phyloP scores from a whole-genome alignment of 2,329 filamentous ascomycete genomes.

The Epichloe gansuensis region DNA sequence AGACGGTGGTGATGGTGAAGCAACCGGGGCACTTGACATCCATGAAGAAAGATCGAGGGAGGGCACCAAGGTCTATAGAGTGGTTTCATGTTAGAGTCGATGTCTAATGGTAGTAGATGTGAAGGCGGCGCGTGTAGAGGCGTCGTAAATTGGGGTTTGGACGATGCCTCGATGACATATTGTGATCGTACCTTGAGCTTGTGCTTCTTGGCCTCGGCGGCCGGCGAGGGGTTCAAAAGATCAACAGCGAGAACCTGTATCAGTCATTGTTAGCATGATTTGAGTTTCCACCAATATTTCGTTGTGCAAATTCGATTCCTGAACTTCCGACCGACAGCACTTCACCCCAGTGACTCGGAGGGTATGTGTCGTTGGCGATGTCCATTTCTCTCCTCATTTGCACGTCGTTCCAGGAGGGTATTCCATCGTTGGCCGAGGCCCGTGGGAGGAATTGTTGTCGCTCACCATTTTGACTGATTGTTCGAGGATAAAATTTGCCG shows the following conservation, averaged over 20 bases:
- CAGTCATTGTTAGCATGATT: conserved; percentile 33
- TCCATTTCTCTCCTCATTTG: neutral
- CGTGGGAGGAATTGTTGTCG: conserved; percentile 16
- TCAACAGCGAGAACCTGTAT: conserved; percentile 98
- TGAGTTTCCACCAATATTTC: neutral
- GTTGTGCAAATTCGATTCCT: neutral
- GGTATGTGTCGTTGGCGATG: conserved; percentile 10
- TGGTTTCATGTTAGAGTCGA: neutral
- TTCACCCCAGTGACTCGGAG: conserved; percentile 8
- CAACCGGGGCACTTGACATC: conserved; percentile 99
- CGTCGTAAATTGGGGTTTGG: conserved; percentile 8
- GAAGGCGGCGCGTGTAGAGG: neutral
- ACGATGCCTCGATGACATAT: conserved; percentile 6
- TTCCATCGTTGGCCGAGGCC: conserved; percentile 6
- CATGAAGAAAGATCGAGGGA: conserved; percentile 99
- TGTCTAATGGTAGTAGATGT: conserved; percentile 1
- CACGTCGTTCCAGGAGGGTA: conserved; percentile 10
- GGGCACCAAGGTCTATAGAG: conserved; percentile 72
- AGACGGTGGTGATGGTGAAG: conserved; percentile 99
- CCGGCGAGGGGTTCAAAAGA: conserved; percentile 97
- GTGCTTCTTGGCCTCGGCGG: conserved; percentile 99
- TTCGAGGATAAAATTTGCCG: conserved; percentile 24
- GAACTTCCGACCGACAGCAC: conserved; percentile 9
- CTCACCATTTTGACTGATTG: conserved; percentile 61
- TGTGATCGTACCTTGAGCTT: conserved; percentile 83